Evolutionary conservation across 768 basidiomycete species (phyloP).

Genomic region (Tricholoma sp.): DNA sequence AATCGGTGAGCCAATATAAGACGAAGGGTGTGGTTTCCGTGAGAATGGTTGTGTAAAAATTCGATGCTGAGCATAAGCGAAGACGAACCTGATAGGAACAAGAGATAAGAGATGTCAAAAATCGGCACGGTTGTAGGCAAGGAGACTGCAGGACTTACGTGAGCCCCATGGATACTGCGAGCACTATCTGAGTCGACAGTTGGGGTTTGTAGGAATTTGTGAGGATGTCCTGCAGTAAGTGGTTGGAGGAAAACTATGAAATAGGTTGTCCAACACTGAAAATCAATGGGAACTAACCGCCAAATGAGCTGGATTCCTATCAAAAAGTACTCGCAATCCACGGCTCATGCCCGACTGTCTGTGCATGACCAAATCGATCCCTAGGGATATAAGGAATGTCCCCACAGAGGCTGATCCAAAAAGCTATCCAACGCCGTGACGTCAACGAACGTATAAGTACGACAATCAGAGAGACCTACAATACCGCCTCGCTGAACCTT

Average conservation of each 20-base stretch:
- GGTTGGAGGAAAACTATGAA: background rate
- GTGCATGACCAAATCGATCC: conserved; percentile 50
- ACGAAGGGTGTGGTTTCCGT: conserved; percentile 21
- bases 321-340: conserved; percentile 59
- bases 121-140: background rate
- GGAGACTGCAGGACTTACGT: conserved; percentile 39
- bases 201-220: conserved; percentile 46
- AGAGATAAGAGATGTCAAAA: background rate
- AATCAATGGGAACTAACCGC: conserved; percentile 32
- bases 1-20: background rate
- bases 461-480: conserved; percentile 33
- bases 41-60: conserved; percentile 47
- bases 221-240: conserved; percentile 38
- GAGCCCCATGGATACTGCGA: conserved; percentile 48
- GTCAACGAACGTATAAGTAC: background rate
- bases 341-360: conserved; percentile 58
- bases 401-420: conserved; percentile 51
- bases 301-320: conserved; percentile 53
- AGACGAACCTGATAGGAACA: conserved; percentile 36
- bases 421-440: background rate
- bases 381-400: conserved; percentile 53
- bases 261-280: background rate
- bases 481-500: conserved; percentile 41
- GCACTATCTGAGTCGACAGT: conserved; percentile 41
- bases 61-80: conserved; percentile 50